Percentiles rank a stretch among this genome's conserved stretches.
These are phyloP conservation scores for Davidsoniella australis DNA, from an alignment of 2,329 filamentous ascomycete genomes.

Conservation along the genomic window DNA sequence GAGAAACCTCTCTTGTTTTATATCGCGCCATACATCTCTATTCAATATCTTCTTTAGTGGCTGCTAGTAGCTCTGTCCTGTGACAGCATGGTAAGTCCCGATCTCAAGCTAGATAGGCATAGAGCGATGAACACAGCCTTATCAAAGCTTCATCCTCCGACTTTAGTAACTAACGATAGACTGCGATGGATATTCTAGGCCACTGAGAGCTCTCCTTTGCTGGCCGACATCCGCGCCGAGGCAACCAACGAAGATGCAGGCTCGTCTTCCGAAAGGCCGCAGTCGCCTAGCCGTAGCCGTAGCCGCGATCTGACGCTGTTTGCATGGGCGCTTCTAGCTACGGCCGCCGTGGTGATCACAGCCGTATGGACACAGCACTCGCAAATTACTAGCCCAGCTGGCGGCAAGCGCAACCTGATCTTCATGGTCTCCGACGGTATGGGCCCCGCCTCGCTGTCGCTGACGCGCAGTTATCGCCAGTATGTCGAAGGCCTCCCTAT, in stretches of 20 bases:
- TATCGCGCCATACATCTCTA: no score
- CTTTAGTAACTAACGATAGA: conserved; percentile 1
- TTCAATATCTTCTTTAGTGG: no score
- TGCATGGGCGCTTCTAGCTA: conserved; percentile 67
- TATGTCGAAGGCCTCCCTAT: conserved; percentile 54
- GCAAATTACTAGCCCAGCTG: conserved; percentile 17
- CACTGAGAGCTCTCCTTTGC: conserved; percentile 17
- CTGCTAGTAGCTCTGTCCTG: background rate
- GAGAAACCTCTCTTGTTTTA: no score
- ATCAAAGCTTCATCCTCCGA: background rate
- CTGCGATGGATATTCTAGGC: background rate
- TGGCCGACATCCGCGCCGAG: conserved; percentile 18
- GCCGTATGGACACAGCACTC: conserved; percentile 63
- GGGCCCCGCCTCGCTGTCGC: conserved; percentile 76
- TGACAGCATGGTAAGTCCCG: conserved; percentile 10
- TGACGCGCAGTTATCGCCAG: conserved; percentile 80
- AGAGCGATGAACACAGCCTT: background rate
- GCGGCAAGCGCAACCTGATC: conserved; percentile 75
- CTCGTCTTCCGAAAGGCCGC: conserved; percentile 15
- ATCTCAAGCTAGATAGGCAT: background rate
- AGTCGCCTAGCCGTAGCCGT: conserved; percentile 20
- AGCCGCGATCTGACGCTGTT: conserved; percentile 60
- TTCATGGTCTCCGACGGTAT: conserved; percentile 99
- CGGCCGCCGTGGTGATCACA: conserved; percentile 59
- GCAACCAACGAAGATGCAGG: conserved; percentile 18